These are phyloP conservation scores for Elaeis guineensis DNA, from an alignment of 176 grass and related monocot species.

Conservation along the genomic window DNA sequence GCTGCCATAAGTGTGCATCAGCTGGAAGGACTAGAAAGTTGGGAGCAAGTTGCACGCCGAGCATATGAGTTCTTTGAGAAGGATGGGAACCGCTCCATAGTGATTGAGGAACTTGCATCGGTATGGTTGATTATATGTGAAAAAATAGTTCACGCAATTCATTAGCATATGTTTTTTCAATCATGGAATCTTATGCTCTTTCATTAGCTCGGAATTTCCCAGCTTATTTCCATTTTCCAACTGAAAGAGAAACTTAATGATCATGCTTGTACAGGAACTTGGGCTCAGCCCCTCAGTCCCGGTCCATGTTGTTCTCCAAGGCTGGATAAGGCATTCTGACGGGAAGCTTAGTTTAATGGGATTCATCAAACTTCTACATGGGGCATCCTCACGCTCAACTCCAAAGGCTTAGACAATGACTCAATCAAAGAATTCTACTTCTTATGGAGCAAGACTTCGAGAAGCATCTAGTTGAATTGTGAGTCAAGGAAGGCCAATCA, in stretches of 20 bases:
- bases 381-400: conserved; percentile 22
- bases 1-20: conserved; percentile 49
- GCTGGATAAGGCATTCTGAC: conserved; percentile 34
- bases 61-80: conserved; percentile 47
- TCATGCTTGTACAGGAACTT: conserved; percentile 19
- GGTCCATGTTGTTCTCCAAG: conserved; percentile 36
- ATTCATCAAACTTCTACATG: conserved; percentile 39
- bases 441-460: too few species aligned
- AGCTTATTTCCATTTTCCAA: too few species aligned
- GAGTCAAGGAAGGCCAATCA: not conserved
- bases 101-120: conserved; percentile 56
- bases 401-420: conserved; percentile 3
- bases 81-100: conserved; percentile 36
- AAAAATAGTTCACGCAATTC: too few species aligned
- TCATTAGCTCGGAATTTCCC: too few species aligned
- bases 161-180: too few species aligned
- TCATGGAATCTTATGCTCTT: too few species aligned
- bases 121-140: conserved; percentile 10
- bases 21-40: conserved; percentile 43
- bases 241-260: too few species aligned
- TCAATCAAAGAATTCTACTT: not conserved
- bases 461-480: too few species aligned
- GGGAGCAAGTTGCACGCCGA: conserved; percentile 37
- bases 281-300: conserved; percentile 32
- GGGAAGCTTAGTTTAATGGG: conserved; percentile 37